A percentile compares a stretch with the other conserved stretches of the same genome.
These are phyloP conservation scores for Violaceomyces palustris DNA, from an alignment of 1,284 basidiomycete genomes.

Conservation along the genomic window DNA sequence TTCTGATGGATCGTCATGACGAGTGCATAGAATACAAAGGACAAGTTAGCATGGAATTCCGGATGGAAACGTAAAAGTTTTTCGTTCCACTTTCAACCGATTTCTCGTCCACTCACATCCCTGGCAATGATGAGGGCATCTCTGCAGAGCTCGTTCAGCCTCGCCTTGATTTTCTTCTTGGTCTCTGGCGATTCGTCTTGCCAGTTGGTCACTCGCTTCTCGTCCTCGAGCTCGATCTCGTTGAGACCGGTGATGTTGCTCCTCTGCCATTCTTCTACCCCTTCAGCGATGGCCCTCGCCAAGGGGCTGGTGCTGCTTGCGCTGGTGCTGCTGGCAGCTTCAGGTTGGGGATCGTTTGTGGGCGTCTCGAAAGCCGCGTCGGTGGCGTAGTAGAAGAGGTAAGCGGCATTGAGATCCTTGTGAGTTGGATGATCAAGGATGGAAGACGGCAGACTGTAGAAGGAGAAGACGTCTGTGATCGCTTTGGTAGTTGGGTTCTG, in stretches of 20 bases:
- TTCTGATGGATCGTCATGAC: slow-evolving; percentile 57
- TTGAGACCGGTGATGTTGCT: slow-evolving; percentile 28
- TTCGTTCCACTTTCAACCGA: too few species aligned
- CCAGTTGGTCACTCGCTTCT: slow-evolving; percentile 26
- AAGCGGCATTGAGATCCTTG: slow-evolving; percentile 72
- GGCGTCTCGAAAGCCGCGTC: slow-evolving; percentile 29
- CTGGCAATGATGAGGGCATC: slow-evolving; percentile 77
- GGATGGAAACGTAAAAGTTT: background rate
- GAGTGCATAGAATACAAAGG: background rate
- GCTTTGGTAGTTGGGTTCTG: slow-evolving; percentile 73
- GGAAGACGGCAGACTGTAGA: slow-evolving; percentile 91
- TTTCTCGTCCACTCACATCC: slow-evolving; percentile 52
- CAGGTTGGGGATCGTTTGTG: slow-evolving; percentile 1
- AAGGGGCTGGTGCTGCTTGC: background rate
- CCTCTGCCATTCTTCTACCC: slow-evolving; percentile 22
- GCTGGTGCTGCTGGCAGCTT: background rate
- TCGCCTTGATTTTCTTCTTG: slow-evolving; percentile 63
- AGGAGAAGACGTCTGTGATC: slow-evolving; percentile 93
- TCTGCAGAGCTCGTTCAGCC: slow-evolving; percentile 68
- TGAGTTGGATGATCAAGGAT: slow-evolving; percentile 63
- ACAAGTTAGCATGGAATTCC: background rate
- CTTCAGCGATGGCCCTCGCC: background rate
- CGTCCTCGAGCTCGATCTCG: slow-evolving; percentile 33
- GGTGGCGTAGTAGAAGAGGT: slow-evolving; percentile 80
- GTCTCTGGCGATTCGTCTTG: slow-evolving; percentile 59